Evolutionary conservation across 2,329 filamentous ascomycete species (phyloP).

Genomic region (Macrophomina tecta): DNA sequence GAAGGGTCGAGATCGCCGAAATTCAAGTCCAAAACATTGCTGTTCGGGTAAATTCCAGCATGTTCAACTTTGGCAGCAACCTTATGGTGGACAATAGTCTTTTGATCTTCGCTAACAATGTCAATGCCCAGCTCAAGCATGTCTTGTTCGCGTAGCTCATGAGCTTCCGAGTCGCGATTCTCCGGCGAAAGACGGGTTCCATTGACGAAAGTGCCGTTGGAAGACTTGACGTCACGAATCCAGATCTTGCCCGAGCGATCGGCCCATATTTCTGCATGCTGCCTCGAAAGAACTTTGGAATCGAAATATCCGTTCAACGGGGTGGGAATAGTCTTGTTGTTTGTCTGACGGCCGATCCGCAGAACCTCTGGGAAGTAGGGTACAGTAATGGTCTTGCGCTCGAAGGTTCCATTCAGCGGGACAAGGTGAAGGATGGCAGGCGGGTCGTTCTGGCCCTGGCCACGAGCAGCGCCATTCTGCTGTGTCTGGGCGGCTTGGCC

Average conservation of each 20-base stretch:
- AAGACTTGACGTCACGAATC: constrained; percentile 97
- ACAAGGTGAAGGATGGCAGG: constrained; percentile 83
- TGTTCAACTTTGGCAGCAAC: constrained; percentile 97
- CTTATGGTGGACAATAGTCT: constrained; percentile 97
- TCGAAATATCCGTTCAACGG: constrained; percentile 95
- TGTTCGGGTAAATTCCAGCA: constrained; percentile 80
- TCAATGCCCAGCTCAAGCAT: constrained; percentile 95
- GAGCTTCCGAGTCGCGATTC: constrained; percentile 94
- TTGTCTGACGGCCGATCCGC: constrained; percentile 94
- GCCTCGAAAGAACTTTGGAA: constrained; percentile 93
- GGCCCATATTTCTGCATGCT: constrained; percentile 96
- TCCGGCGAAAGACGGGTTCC: constrained; percentile 87
- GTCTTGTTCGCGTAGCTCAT: constrained; percentile 89
- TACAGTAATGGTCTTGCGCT: constrained; percentile 93
- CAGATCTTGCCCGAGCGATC: constrained; percentile 85
- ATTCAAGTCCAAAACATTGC: constrained; percentile 83
- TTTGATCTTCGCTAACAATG: constrained; percentile 98
- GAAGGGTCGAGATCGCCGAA: constrained; percentile 88
- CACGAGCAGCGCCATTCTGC: constrained; percentile 62
- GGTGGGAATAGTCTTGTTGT: constrained; percentile 92
- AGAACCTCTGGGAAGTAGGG: constrained; percentile 94
- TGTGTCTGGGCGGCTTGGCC: constrained; percentile 65
- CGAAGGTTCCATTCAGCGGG: constrained; percentile 94
- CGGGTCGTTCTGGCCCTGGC: constrained; percentile 57
- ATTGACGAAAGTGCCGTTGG: constrained; percentile 98